Conservation (phyloP, 306 rosid genomes). For the Malus orientalis region DNA sequence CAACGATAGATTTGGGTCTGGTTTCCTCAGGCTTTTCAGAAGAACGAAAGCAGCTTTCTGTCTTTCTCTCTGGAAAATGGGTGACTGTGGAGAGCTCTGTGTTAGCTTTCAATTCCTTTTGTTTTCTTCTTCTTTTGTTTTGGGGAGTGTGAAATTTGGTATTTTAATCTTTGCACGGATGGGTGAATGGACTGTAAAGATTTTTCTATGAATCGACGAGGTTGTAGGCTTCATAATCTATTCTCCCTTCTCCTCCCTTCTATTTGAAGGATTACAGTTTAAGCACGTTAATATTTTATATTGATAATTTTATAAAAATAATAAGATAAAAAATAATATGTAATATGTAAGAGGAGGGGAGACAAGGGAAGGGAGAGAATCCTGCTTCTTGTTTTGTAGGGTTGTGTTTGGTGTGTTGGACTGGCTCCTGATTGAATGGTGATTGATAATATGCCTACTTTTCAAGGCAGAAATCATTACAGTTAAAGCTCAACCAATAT, state of each 20-base stretch:
- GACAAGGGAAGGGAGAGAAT: too few relatives aligned
- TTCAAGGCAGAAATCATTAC: not conserved
- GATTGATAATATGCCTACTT: not conserved
- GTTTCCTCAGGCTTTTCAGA: not conserved
- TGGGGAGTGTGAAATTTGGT: not conserved
- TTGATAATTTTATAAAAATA: too few relatives aligned
- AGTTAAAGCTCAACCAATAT: not conserved
- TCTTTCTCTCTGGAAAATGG: not conserved
- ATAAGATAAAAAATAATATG: too few relatives aligned
- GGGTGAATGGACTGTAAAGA: constrained; percentile 33
- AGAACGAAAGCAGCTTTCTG: not conserved
- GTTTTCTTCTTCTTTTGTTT: not conserved
- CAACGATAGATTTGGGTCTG: not conserved
- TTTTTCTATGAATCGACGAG: constrained; percentile 23
- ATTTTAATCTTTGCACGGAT: constrained; percentile 51
- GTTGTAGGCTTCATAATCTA: not conserved
- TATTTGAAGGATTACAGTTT: rapidly evolving
- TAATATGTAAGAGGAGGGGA: too few relatives aligned
- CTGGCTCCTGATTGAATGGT: constrained; percentile 1
- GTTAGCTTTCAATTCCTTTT: not conserved
- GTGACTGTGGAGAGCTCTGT: not conserved
- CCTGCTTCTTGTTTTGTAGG: not conserved
- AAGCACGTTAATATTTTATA: rapidly evolving
- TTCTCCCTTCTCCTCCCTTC: too few relatives aligned
- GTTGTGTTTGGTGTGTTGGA: constrained; percentile 18